phyloP scores from a whole-genome alignment of 139 green algal genomes.

The Coelastrella sp. region DNA sequence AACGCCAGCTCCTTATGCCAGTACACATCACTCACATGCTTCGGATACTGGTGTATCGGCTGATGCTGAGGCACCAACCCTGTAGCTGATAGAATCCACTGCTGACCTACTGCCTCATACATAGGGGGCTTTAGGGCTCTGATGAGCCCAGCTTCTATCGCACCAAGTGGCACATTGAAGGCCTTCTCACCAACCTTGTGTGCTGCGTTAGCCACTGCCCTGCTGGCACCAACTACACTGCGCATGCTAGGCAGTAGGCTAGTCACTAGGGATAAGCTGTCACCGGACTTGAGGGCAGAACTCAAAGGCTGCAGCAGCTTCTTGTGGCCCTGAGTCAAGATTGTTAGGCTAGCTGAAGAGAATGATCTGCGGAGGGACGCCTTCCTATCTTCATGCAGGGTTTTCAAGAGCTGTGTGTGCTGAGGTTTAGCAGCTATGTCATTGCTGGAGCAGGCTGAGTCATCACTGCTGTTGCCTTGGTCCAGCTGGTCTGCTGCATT shows the following conservation, averaged over 20 bases:
- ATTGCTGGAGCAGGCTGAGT: background rate
- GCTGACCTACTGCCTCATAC: conserved; percentile 45
- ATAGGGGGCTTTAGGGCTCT: conserved; percentile 32
- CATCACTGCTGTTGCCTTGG: background rate
- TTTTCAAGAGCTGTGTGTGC: conserved; percentile 11
- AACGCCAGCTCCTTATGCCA: conserved; percentile 47
- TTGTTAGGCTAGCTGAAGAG: conserved; percentile 15
- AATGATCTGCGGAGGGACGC: background rate
- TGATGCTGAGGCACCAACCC: conserved; percentile 47
- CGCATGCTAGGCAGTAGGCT: conserved; percentile 41
- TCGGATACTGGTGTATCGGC: conserved; percentile 14
- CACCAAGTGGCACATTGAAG: conserved; percentile 27
- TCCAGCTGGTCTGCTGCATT: background rate
- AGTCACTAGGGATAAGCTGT: background rate
- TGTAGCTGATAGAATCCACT: conserved; percentile 44
- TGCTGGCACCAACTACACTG: conserved; percentile 1
- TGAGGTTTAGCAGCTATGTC: background rate
- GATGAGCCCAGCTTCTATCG: conserved; percentile 34
- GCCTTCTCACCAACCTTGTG: background rate
- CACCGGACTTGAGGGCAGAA: background rate
- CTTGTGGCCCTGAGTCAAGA: background rate
- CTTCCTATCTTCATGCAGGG: background rate
- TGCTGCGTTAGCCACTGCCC: background rate
- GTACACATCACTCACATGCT: conserved; percentile 37
- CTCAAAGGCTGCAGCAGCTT: conserved; percentile 26